Evolutionary conservation across 1,284 basidiomycete genomes (phyloP).

Genomic region (Vanrija sp.): DNA sequence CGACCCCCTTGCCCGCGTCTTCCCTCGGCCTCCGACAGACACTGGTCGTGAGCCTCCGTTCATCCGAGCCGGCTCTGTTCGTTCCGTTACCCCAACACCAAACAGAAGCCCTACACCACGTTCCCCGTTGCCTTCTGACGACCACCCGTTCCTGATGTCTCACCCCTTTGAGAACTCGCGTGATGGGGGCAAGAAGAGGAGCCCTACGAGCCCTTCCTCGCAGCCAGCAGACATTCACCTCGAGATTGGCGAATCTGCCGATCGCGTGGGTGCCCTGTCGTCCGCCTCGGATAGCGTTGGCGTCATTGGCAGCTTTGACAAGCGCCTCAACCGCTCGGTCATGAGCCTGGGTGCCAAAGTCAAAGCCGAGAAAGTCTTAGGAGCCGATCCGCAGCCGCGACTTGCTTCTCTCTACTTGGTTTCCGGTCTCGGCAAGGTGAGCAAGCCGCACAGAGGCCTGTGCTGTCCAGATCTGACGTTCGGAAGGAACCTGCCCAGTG

Average conservation of each 20-base stretch:
- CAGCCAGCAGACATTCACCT: neutral
- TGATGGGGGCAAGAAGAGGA: neutral
- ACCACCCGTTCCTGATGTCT: too few relatives aligned
- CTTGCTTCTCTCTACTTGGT: constrained; percentile 53
- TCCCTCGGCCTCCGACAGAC: too few relatives aligned
- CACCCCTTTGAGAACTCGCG: too few relatives aligned
- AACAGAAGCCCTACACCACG: neutral
- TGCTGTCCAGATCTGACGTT: neutral
- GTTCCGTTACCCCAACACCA: constrained; percentile 6
- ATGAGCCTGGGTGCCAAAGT: constrained; percentile 14
- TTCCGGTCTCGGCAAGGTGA: constrained; percentile 52
- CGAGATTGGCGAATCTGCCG: constrained; percentile 7
- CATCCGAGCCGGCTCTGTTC: constrained; percentile 16
- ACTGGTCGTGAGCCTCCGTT: neutral
- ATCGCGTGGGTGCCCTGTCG: constrained; percentile 9
- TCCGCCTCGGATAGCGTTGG: neutral
- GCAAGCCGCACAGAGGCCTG: constrained; percentile 3
- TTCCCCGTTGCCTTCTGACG: neutral
- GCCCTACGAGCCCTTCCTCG: neutral
- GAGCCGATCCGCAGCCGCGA: constrained; percentile 33
- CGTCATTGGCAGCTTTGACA: constrained; percentile 18
- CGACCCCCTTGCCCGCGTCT: too few relatives aligned
- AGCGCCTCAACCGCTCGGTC: constrained; percentile 15
- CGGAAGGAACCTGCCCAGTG: constrained; percentile 53
- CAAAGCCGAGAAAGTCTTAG: constrained; percentile 38